Evolutionary conservation across 768 basidiomycete genomes (phyloP).

Genomic region (Amanita pallidorosea): DNA sequence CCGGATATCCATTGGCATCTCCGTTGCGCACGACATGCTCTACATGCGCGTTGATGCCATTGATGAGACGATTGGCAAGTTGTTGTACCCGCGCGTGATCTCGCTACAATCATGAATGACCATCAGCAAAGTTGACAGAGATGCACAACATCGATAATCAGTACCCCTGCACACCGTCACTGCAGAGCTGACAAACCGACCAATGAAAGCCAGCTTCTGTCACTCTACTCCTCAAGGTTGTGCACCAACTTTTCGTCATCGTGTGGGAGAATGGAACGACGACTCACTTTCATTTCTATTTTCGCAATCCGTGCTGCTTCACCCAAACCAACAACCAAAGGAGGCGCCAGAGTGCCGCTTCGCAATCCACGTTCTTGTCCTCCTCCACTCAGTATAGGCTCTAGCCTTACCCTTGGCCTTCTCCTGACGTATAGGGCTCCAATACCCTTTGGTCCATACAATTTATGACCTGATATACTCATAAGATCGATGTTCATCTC

Average conservation of each 20-base stretch:
- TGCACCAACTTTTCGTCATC: conserved; percentile 36
- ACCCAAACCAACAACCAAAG: conserved; percentile 85
- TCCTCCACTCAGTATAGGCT: conserved; percentile 91
- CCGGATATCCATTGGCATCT: conserved; percentile 83
- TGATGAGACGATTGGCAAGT: conserved; percentile 73
- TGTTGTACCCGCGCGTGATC: conserved; percentile 68
- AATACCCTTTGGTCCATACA: conserved; percentile 96
- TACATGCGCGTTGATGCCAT: conserved; percentile 72
- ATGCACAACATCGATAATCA: conserved; percentile 31
- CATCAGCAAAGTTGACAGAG: conserved; percentile 8
- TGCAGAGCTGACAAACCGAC: conserved; percentile 35
- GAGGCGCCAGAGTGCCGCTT: conserved; percentile 87
- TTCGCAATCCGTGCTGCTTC: conserved; percentile 91
- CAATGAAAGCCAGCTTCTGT: conserved; percentile 13
- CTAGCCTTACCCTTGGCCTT: conserved; percentile 84
- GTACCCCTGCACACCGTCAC: conserved; percentile 91
- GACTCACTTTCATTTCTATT: conserved; percentile 85
- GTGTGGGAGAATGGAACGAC: conserved; percentile 10
- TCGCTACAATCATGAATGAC: conserved; percentile 34
- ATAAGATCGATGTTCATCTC: conserved; percentile 92
- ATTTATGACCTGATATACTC: conserved; percentile 95
- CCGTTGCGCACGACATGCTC: conserved; percentile 94
- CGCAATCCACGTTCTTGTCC: conserved; percentile 95
- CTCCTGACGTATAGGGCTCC: conserved; percentile 92
- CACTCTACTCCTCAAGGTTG: conserved; percentile 33